These are phyloP conservation scores for Aquilaria yunnanensis DNA, from an alignment of 345 rosid species.

Conservation along the genomic window DNA sequence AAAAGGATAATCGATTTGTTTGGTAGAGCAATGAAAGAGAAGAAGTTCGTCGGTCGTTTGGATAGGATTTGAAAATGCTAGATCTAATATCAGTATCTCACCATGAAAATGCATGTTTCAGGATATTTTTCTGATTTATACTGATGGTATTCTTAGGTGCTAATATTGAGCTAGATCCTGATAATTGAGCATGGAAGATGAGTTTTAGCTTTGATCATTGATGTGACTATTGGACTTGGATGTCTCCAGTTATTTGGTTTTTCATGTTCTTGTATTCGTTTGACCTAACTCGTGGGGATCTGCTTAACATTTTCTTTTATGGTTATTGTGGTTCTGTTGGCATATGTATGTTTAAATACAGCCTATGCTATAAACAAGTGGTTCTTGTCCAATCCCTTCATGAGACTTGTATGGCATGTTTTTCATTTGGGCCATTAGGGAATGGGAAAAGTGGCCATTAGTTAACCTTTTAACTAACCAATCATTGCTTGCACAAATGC, in stretches of 20 bases:
- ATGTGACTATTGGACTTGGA: not conserved
- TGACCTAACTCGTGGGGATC: not conserved
- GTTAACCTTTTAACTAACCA: not conserved
- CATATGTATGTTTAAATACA: not conserved
- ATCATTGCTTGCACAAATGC: not conserved
- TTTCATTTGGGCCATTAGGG: not conserved
- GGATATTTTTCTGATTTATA: not conserved
- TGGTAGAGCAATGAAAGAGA: not conserved
- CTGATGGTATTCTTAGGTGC: constrained; percentile 1
- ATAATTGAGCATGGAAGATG: not conserved
- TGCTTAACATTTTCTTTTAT: constrained; percentile 7
- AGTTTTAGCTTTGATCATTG: constrained; percentile 4
- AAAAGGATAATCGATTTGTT: constrained; percentile 5
- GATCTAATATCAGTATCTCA: constrained; percentile 14
- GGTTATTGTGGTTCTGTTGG: constrained; percentile 3
- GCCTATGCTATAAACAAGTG: not conserved
- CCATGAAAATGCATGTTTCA: constrained; percentile 1
- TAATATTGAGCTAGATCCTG: constrained; percentile 1
- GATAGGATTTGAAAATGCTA: constrained; percentile 2
- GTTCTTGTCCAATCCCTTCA: constrained; percentile 5
- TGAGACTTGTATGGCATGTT: not conserved
- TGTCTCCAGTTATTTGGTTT: not conserved
- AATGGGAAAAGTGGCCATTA: not conserved
- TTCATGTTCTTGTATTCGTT: constrained; percentile 3
- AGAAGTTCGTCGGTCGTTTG: not conserved